These are phyloP conservation scores for Haematococcus lacustris DNA, from an alignment of 139 green algal species.

Conservation along the genomic window DNA sequence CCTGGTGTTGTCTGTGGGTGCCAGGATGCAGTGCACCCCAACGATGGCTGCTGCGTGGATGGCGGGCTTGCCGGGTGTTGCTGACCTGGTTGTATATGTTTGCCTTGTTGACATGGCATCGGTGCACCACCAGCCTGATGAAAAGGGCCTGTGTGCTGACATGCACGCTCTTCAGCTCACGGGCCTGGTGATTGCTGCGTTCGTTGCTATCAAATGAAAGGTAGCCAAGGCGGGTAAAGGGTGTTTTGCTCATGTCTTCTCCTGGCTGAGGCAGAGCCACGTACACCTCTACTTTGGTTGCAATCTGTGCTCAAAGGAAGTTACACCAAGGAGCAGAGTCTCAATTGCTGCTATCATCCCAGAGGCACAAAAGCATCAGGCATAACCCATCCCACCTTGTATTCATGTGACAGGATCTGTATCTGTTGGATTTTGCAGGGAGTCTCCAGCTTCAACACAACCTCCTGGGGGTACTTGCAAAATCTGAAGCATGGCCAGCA, in stretches of 20 bases:
- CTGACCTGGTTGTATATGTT: slow-evolving; percentile 91
- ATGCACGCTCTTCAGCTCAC: slow-evolving; percentile 80
- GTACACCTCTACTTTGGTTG: slow-evolving; percentile 74
- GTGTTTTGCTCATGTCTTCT: slow-evolving; percentile 16
- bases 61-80: too few species aligned
- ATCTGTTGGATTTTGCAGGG: slow-evolving; percentile 72
- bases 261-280: slow-evolving; percentile 36
- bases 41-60: too few species aligned
- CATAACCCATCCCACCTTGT: slow-evolving; percentile 84
- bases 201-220: slow-evolving; percentile 88
- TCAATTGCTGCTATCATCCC: neutral
- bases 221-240: slow-evolving; percentile 74
- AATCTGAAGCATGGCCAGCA: slow-evolving; percentile 43
- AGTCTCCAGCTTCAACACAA: slow-evolving; percentile 64
- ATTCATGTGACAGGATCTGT: slow-evolving; percentile 88
- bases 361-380: too few species aligned
- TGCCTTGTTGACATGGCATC: slow-evolving; percentile 81
- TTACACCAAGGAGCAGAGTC: neutral
- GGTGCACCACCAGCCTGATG: slow-evolving; percentile 67
- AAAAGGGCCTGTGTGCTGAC: slow-evolving; percentile 44
- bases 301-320: slow-evolving; percentile 68
- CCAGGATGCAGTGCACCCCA: too few species aligned
- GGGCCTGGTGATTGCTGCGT: slow-evolving; percentile 57
- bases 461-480: slow-evolving; percentile 77
- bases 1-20: too few species aligned